Base-by-base conservation (phyloP, 768 basidiomycete species). In the Gymnopilus junonius region DNA sequence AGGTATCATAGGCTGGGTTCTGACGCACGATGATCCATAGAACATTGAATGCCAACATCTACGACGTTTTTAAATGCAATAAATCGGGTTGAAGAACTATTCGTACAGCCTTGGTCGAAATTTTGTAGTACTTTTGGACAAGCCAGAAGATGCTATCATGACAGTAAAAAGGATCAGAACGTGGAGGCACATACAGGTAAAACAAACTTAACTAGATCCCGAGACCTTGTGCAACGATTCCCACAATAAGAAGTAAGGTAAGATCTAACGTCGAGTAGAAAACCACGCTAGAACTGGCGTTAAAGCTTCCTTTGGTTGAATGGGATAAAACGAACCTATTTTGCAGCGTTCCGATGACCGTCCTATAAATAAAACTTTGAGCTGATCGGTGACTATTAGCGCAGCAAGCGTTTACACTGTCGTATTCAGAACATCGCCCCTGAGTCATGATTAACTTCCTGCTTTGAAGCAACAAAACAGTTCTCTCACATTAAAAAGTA, bases 401-500 rank as follows among this genome's bases (percentile, higher is more conserved):
- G n/a, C 27, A 50, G 21, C 11, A 50, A 20, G 12, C n/a, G 68
- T 83, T 37, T 74, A 91, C 90, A 91, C 87, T 39, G 88, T 87
- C 0, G 91, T 91, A 69, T 91, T 91, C 40, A 91, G 73, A 1
- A 90, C 88, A 70, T 91, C 90, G 29, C 89, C 89, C 88, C 88
- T 90, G 59, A 10, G 12, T 17, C 43, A 51, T 29, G 27, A n/a
- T 45, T 7, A 55, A 32, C 17, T 23, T n/a, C 8, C 6, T 10
- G 8, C 10, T 50, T 8, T 17, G 39, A 10, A 17, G 11, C 35
- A 34, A 39, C 35, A 43, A 53, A 42, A 39, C 29, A 27, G 55
- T 21, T 3, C 12, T 77, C 87, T 58, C 67, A 88, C 88, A 92
- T 90, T 27, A 92, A 78, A 73, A 92, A 91, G 73, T 90, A 92